These are phyloP conservation scores for Pestalotiopsis sp. DNA, from an alignment of 2,329 filamentous ascomycete genomes.

Conservation along the genomic window DNA sequence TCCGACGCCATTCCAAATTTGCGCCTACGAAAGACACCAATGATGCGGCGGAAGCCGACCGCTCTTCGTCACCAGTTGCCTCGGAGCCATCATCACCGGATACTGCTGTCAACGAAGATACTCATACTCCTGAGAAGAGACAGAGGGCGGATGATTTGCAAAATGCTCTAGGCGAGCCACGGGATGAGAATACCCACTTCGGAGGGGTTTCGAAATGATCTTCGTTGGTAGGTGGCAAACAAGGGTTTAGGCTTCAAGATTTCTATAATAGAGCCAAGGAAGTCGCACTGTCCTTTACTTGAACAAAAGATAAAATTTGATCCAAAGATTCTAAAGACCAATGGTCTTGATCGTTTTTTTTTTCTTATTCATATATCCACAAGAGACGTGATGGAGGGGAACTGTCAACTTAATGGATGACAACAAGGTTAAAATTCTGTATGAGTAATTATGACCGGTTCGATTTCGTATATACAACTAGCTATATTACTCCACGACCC, in stretches of 20 bases:
- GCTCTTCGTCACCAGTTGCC: neutral
- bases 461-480: neutral
- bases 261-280: no score
- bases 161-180: constrained; percentile 17
- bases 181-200: constrained; percentile 19
- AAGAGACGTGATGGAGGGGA: no score
- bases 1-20: constrained; percentile 42
- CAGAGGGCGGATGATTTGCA: constrained; percentile 17
- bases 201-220: neutral
- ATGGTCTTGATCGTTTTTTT: no score
- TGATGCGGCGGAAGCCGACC: constrained; percentile 15
- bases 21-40: constrained; percentile 28
- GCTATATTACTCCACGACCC: neutral
- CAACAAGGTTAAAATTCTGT: no score
- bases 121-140: constrained; percentile 11
- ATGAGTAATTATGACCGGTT: no score
- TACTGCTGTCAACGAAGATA: constrained; percentile 9
- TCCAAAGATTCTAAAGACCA: no score
- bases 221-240: no score
- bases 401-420: no score
- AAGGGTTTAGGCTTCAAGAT: no score
- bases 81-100: constrained; percentile 19
- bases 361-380: no score
- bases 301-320: no score
- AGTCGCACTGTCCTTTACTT: no score